Percentiles rank a stretch among this genome's conserved stretches.
Evolutionary conservation across 345 rosid genomes (phyloP).

Genomic region (Diplotaxis tenuifolia): DNA sequence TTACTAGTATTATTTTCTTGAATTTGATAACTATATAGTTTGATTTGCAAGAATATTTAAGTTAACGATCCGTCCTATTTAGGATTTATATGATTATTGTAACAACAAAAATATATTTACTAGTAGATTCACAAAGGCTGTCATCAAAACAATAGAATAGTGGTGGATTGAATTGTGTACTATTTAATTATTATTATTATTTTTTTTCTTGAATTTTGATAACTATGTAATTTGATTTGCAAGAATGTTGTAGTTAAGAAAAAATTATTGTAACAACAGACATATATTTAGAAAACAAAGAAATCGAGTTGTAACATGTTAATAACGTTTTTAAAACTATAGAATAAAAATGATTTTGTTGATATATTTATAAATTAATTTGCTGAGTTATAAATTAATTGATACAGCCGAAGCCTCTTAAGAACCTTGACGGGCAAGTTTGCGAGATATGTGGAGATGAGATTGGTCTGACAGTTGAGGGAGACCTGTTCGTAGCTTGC

Average conservation of each 20-base stretch:
- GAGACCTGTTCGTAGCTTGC: slow-evolving; percentile 95
- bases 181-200: too few relatives aligned
- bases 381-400: background rate
- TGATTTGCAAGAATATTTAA: background rate
- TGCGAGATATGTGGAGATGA: slow-evolving; percentile 95
- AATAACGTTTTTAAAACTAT: background rate
- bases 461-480: slow-evolving; percentile 80
- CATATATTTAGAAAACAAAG: background rate
- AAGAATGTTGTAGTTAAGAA: too few relatives aligned
- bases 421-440: slow-evolving; percentile 86
- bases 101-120: too few relatives aligned
- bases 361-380: background rate
- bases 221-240: too few relatives aligned
- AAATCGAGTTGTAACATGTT: background rate
- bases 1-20: background rate
- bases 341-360: background rate
- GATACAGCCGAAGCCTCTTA: slow-evolving; percentile 77
- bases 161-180: too few relatives aligned
- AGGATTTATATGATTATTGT: background rate
- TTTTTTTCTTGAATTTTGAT: too few relatives aligned
- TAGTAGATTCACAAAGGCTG: too few relatives aligned
- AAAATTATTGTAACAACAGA: background rate
- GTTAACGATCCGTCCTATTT: background rate
- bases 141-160: too few relatives aligned
- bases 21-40: background rate